phyloP scores from a whole-genome alignment of 2,329 filamentous ascomycete genomes.

The Penicillium sp. region DNA sequence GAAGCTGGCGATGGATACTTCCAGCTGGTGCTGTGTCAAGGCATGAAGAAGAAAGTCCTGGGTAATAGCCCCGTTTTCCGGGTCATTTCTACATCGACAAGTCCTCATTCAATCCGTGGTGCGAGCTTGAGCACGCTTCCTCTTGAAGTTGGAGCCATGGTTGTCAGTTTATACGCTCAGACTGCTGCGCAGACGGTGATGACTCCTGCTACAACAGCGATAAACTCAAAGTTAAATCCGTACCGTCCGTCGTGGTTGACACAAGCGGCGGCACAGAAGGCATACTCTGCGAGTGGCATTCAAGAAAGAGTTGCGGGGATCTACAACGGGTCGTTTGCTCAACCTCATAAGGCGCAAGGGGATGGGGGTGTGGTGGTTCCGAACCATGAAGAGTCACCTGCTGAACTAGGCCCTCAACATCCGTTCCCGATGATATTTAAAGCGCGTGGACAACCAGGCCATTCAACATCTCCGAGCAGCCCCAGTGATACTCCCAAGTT shows the following conservation, averaged over 20 bases:
- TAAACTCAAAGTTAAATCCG: slow-evolving; percentile 36
- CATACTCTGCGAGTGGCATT: slow-evolving; percentile 41
- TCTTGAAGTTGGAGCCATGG: slow-evolving; percentile 64
- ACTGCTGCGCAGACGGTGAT: slow-evolving; percentile 37
- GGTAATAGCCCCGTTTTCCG: slow-evolving; percentile 72
- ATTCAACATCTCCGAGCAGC: slow-evolving; percentile 43
- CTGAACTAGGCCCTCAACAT: slow-evolving; percentile 41
- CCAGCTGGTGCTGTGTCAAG: slow-evolving; percentile 67
- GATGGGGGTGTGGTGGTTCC: slow-evolving; percentile 33
- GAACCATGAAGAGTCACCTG: slow-evolving; percentile 11
- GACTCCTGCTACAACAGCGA: slow-evolving; percentile 31
- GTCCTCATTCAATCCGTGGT: slow-evolving; percentile 66
- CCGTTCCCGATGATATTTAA: slow-evolving; percentile 41
- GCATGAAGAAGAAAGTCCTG: slow-evolving; percentile 62
- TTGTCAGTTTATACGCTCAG: slow-evolving; percentile 52
- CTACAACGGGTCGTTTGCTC: slow-evolving; percentile 47
- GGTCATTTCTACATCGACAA: slow-evolving; percentile 69
- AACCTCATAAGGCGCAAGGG: slow-evolving; percentile 31
- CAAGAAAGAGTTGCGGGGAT: slow-evolving; percentile 35
- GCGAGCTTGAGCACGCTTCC: slow-evolving; percentile 70
- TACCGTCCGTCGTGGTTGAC: slow-evolving; percentile 40
- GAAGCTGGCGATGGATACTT: slow-evolving; percentile 71
- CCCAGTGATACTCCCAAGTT: slow-evolving; percentile 62
- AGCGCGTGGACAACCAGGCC: slow-evolving; percentile 23
- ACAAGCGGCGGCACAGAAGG: slow-evolving; percentile 41